Conservation (phyloP, 1,284 basidiomycete genomes). For the Caloboletus firmus region DNA sequence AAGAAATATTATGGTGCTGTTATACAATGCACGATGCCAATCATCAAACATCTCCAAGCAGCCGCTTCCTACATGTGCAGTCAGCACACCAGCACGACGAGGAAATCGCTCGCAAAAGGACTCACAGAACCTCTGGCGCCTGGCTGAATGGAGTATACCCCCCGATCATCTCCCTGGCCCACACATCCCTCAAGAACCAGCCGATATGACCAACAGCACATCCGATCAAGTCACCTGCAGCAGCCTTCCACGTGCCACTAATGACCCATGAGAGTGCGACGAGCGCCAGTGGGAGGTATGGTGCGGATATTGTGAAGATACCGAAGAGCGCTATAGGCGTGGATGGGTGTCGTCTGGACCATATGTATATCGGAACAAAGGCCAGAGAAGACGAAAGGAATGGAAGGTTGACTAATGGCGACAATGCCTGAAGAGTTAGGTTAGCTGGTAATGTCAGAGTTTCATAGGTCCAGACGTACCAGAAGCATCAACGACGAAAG, state of each 20-base stretch:
- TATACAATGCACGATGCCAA: constrained; percentile 10
- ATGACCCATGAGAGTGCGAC: constrained; percentile 90
- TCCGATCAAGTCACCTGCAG: constrained; percentile 82
- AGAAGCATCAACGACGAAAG: constrained; percentile 81
- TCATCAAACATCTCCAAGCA: constrained; percentile 58
- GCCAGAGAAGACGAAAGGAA: constrained; percentile 88
- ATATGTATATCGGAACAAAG: constrained; percentile 94
- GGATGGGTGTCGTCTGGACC: constrained; percentile 91
- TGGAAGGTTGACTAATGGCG: constrained; percentile 85
- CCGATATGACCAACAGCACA: constrained; percentile 89
- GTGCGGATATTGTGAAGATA: constrained; percentile 90
- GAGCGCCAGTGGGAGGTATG: constrained; percentile 91
- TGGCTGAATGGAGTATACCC: constrained; percentile 74
- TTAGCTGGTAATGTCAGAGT: not conserved
- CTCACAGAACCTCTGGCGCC: constrained; percentile 79
- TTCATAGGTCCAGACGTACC: constrained; percentile 43
- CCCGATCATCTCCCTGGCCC: constrained; percentile 89
- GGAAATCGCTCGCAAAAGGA: constrained; percentile 27
- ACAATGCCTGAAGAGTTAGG: constrained; percentile 58
- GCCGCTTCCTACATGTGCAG: constrained; percentile 49
- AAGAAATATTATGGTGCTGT: constrained; percentile 1
- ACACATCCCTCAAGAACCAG: constrained; percentile 93
- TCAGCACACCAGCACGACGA: not conserved
- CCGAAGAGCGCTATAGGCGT: constrained; percentile 96
- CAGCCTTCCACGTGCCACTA: constrained; percentile 83